These are phyloP conservation scores for Earliella scabrosa DNA, from an alignment of 1,284 basidiomycete species.

Conservation along the genomic window DNA sequence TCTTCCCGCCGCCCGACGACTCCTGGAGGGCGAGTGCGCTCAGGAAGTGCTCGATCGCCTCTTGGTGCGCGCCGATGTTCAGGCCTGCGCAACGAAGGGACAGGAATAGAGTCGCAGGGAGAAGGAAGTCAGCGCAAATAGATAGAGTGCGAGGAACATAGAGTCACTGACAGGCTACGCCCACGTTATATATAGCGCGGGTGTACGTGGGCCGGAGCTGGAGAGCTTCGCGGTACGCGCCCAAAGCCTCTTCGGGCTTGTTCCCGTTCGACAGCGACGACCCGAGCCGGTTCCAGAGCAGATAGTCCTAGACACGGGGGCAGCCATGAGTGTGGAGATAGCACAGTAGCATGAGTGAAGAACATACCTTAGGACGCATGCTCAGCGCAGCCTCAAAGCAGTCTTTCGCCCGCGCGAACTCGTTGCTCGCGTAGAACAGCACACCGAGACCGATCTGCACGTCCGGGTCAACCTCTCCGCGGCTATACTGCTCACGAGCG, in stretches of 20 bases:
- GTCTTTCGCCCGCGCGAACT: conserved; percentile 84
- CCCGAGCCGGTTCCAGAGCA: conserved; percentile 96
- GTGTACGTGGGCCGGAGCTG: conserved; percentile 95
- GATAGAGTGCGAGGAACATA: neutral
- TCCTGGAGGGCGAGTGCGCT: conserved; percentile 88
- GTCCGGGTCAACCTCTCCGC: conserved; percentile 85
- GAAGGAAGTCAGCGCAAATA: neutral
- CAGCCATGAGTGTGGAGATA: neutral
- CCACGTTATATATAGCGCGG: conserved; percentile 96
- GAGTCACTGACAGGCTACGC: conserved; percentile 83
- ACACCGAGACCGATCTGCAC: conserved; percentile 95
- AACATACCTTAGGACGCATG: conserved; percentile 68
- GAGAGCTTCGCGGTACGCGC: conserved; percentile 94
- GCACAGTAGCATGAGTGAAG: neutral
- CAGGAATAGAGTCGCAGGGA: neutral
- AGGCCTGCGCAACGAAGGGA: too few species aligned
- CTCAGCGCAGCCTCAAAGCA: conserved; percentile 90
- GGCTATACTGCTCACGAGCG: conserved; percentile 77
- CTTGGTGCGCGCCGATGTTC: conserved; percentile 94
- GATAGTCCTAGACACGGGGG: conserved; percentile 71
- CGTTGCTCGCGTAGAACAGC: conserved; percentile 86
- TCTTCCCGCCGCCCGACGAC: conserved; percentile 66
- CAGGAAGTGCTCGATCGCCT: conserved; percentile 97
- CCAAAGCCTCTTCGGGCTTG: conserved; percentile 94
- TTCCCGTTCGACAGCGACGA: conserved; percentile 96